Evolutionary conservation across 192 early-diverging fungal species (phyloP).

Genomic region (Podila epigama): DNA sequence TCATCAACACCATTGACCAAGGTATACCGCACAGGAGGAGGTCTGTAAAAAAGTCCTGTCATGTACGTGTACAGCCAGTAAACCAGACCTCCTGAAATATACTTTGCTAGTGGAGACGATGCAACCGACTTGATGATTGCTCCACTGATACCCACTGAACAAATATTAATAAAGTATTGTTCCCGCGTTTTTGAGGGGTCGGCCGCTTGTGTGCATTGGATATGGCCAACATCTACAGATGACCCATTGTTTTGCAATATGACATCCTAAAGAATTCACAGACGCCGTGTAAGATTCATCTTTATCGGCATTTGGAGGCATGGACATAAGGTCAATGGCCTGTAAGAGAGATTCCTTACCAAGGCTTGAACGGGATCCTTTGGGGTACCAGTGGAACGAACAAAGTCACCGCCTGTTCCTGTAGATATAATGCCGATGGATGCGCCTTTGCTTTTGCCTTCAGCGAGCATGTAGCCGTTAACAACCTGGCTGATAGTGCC

Average conservation of each 20-base stretch:
- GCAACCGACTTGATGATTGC: conserved; percentile 36
- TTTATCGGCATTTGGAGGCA: too few relatives aligned
- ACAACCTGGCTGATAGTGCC: conserved; percentile 47
- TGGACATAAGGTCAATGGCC: neutral
- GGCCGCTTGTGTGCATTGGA: conserved; percentile 12
- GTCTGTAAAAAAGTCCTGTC: conserved; percentile 18
- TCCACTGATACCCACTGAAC: conserved; percentile 40
- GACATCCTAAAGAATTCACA: conserved; percentile 8
- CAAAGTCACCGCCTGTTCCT: conserved; percentile 43
- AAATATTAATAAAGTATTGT: conserved; percentile 43
- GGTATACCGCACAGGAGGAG: conserved; percentile 26
- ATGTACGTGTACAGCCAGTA: conserved; percentile 48
- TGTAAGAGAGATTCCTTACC: conserved; percentile 2
- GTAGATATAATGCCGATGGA: conserved; percentile 36
- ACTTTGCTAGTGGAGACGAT: conserved; percentile 29
- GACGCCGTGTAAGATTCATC: too few relatives aligned
- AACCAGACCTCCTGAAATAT: conserved; percentile 27
- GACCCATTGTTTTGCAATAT: conserved; percentile 19
- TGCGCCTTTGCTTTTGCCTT: conserved; percentile 12
- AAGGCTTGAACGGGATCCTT: conserved; percentile 31
- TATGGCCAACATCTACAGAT: conserved; percentile 26
- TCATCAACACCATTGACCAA: neutral
- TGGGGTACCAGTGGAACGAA: conserved; percentile 28
- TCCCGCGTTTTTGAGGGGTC: conserved; percentile 6
- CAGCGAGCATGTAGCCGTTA: conserved; percentile 37